Evolutionary conservation across 2,329 filamentous ascomycete species (phyloP).

Genomic region (Xylaria polymorpha): DNA sequence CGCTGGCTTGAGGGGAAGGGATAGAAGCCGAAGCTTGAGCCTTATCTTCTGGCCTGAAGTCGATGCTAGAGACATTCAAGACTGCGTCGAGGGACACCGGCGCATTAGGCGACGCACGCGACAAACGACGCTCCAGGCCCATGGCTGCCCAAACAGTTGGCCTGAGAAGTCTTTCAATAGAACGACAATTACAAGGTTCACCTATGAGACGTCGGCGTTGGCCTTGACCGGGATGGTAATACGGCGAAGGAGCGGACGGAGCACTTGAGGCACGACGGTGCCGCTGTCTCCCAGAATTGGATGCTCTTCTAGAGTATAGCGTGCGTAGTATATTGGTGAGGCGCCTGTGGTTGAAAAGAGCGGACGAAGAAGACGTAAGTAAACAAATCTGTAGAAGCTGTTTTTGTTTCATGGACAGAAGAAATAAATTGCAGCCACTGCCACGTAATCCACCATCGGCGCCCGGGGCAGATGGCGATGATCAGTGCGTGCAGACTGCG

Average conservation of each 20-base stretch:
- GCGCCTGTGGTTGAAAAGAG: conserved; percentile 48
- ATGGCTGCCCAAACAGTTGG: conserved; percentile 44
- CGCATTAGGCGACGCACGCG: conserved; percentile 41
- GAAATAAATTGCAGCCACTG: conserved; percentile 37
- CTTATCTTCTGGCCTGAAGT: conserved; percentile 39
- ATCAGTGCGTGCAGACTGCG: conserved; percentile 45
- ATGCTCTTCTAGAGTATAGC: conserved; percentile 46
- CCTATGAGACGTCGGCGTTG: conserved; percentile 39
- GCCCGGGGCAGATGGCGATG: conserved; percentile 46
- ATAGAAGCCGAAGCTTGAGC: conserved; percentile 28
- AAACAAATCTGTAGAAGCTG: conserved; percentile 50
- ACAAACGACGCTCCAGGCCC: conserved; percentile 47
- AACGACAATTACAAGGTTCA: conserved; percentile 37
- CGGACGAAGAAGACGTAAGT: conserved; percentile 47
- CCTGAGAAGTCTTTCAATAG: conserved; percentile 38
- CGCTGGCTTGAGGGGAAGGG: conserved; percentile 37
- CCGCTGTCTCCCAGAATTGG: conserved; percentile 44
- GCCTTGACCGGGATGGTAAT: conserved; percentile 20
- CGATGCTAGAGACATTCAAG: conserved; percentile 42
- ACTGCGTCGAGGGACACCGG: conserved; percentile 46
- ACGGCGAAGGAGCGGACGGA: conserved; percentile 45
- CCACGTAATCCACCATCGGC: conserved; percentile 46
- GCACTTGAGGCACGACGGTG: conserved; percentile 45
- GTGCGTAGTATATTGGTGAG: conserved; percentile 44
- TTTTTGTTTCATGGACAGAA: conserved; percentile 49